Evolutionary conservation across 495 filamentous ascomycete species (phyloP).

Genomic region (Aspergillus leporis): DNA sequence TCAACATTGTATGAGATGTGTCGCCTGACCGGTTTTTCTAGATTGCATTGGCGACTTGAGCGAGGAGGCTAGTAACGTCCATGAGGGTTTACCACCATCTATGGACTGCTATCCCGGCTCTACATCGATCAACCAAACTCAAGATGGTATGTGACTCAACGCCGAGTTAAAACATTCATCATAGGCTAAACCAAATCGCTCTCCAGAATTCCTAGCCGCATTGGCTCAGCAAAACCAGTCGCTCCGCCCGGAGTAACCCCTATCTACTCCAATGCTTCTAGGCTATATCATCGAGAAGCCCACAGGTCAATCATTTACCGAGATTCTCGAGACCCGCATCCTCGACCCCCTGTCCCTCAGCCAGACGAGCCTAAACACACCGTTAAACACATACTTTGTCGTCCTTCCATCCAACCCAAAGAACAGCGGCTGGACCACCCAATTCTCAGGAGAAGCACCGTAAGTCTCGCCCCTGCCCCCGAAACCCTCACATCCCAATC

Average conservation of each 20-base stretch:
- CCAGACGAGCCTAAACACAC: constrained; percentile 23
- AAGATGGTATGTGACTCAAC: neutral
- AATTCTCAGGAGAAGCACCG: constrained; percentile 22
- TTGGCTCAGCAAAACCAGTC: constrained; percentile 28
- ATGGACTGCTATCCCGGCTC: neutral
- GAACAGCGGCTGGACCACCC: neutral
- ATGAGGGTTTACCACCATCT: neutral
- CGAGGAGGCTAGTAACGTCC: neutral
- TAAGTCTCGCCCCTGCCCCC: constrained; percentile 23
- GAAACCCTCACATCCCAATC: constrained; percentile 7
- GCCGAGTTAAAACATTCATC: neutral
- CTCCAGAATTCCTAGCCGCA: neutral
- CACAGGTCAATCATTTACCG: constrained; percentile 39
- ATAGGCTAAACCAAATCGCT: neutral
- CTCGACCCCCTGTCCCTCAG: constrained; percentile 41
- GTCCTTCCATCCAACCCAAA: neutral
- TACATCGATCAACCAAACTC: neutral
- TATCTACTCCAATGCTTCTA: constrained; percentile 59
- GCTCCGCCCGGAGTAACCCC: constrained; percentile 47
- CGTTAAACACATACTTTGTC: neutral
- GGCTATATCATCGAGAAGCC: constrained; percentile 55
- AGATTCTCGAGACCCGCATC: constrained; percentile 41
- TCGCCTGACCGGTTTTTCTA: neutral
- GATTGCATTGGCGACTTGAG: neutral
- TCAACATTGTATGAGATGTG: constrained; percentile 21